Base-by-base conservation (phyloP, 2,329 filamentous ascomycete species). In the Nothopassalora personata region DNA sequence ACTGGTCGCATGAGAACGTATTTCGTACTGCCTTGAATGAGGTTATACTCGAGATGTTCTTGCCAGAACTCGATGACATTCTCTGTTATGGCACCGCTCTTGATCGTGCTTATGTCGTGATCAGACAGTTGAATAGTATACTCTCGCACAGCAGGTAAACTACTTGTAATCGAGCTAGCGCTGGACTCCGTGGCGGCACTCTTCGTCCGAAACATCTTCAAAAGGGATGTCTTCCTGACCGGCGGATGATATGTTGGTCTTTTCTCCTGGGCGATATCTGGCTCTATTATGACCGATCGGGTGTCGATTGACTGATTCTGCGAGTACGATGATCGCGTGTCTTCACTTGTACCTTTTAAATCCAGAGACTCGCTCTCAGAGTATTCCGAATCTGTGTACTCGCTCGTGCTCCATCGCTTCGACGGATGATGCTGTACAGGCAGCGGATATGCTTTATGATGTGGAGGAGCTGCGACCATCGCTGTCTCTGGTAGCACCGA, bases 1-100 rank as follows among this genome's bases (percentile, higher is more conserved):
- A 58, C 7, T 13, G 58, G 58, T 4, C 58, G 54, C 28, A 60
- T 27, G 4, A 60, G 50, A 6, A 53, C 31, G 43, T 53, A 60
- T 46, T 57, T 56, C 3, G 53, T 15, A 34, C 43, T 60, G 8
- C 45, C 45, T 30, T 60, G 28, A 47, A 57, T 36, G 11, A 60
- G 27, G 11, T 47, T 34, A 13, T 53, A 19, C 31, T 60, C 58
- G 39, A 60, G 48, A 30, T 60, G 31, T 48, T 57, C 58, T 23
- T 60, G 54, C 58, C 58, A 60, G 54, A 60, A 60, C 3, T 56
- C 58, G 50, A 60, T 54, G 23, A 49, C 53, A 19, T 48, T 53
- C 15, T 60, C 58, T 5, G 53, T 56, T 5, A 60, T 49, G 9
- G 15, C 13, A 3, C 54, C 58, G 49, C 19, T 43, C 47, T 54